Percentiles rank a stretch among this genome's conserved stretches.
Evolutionary conservation across 352 stramenopile species (phyloP).

Genomic region (Pythium aphanidermatum): DNA sequence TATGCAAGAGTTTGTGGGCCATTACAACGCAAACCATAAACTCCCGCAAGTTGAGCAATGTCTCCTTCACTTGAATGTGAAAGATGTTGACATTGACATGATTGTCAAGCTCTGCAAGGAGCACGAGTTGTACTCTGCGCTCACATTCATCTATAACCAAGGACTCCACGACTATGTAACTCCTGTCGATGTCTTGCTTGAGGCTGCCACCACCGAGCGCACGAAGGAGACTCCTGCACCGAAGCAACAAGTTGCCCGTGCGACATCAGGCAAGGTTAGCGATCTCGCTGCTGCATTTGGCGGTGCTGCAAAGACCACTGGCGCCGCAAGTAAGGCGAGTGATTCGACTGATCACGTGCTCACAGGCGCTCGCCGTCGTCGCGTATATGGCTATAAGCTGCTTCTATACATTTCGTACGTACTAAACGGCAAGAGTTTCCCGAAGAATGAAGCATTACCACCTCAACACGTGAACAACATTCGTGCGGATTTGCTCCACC

Average conservation of each 20-base stretch:
- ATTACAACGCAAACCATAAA: conserved; percentile 87
- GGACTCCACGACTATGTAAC: conserved; percentile 91
- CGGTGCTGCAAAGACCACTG: conserved; percentile 19
- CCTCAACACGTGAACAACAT: conserved; percentile 68
- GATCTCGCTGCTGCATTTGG: conserved; percentile 64
- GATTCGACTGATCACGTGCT: conserved; percentile 33
- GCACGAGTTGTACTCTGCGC: conserved; percentile 90
- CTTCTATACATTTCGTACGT: conserved; percentile 90
- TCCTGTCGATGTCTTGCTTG: conserved; percentile 87
- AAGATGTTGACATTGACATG: conserved; percentile 91
- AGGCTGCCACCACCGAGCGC: conserved; percentile 60
- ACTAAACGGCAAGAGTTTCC: conserved; percentile 88
- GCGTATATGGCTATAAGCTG: conserved; percentile 80
- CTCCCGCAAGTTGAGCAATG: conserved; percentile 90
- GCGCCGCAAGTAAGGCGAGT: conserved; percentile 12
- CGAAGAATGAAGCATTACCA: conserved; percentile 67
- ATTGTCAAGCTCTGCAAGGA: conserved; percentile 90
- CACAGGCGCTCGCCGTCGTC: conserved; percentile 46
- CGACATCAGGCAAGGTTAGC: conserved; percentile 39
- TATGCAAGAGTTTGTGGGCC: conserved; percentile 91
- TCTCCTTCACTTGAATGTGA: conserved; percentile 92
- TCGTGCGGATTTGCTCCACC: conserved; percentile 68
- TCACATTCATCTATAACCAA: conserved; percentile 95
- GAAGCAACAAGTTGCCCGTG: conserved; percentile 7
- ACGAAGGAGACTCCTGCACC: conserved; percentile 27